phyloP scores from a whole-genome alignment of 768 basidiomycete species.

The Mycena epipterygia region DNA sequence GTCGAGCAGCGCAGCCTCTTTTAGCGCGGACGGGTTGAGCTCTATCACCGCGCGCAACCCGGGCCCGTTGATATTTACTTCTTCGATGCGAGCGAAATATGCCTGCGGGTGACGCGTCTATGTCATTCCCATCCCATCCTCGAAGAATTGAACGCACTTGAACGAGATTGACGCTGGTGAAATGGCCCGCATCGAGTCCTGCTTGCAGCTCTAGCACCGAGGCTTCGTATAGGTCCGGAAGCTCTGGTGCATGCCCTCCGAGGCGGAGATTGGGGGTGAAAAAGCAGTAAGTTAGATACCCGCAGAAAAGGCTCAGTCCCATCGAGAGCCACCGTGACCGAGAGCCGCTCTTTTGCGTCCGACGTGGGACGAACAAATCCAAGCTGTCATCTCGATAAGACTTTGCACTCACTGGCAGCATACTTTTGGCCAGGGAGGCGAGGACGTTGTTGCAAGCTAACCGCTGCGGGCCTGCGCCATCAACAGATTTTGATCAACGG shows the following conservation, averaged over 20 bases:
- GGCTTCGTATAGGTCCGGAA: conserved; percentile 59
- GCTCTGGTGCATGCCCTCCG: neutral
- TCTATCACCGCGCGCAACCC: conserved; percentile 56
- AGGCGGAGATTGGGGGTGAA: too few species aligned
- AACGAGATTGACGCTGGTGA: conserved; percentile 58
- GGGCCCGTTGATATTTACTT: conserved; percentile 57
- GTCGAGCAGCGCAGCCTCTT: conserved; percentile 51
- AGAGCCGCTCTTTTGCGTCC: too few species aligned
- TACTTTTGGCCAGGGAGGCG: too few species aligned
- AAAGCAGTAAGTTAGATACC: too few species aligned
- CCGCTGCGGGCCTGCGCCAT: too few species aligned
- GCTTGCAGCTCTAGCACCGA: conserved; percentile 53
- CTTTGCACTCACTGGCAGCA: too few species aligned
- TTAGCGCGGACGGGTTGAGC: conserved; percentile 53
- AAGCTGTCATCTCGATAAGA: too few species aligned
- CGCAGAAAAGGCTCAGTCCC: too few species aligned
- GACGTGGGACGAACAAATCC: too few species aligned
- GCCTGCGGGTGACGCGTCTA: conserved; percentile 41
- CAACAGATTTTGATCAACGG: too few species aligned
- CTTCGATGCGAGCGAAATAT: conserved; percentile 57
- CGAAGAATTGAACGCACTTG: conserved; percentile 37
- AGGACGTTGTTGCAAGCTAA: too few species aligned
- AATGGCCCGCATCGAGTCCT: conserved; percentile 48
- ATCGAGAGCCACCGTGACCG: too few species aligned
- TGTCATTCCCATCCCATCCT: neutral